Conservation (phyloP, 1,284 basidiomycete species). For the Schizopora paradoxa region DNA sequence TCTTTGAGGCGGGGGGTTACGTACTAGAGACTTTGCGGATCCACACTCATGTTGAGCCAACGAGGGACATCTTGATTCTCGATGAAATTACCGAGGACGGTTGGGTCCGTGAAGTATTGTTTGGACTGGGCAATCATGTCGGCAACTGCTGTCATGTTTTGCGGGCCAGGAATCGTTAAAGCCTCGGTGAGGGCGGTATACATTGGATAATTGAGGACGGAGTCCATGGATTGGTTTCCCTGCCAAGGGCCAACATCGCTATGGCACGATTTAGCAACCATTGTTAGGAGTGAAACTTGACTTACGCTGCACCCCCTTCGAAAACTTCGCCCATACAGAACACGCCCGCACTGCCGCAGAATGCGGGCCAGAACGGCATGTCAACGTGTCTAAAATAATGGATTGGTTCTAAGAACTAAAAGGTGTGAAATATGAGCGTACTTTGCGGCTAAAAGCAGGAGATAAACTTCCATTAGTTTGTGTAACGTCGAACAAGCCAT, state of each 20-base stretch:
- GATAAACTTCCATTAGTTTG: neutral
- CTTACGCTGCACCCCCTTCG: slow-evolving; percentile 49
- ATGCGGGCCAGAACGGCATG: slow-evolving; percentile 62
- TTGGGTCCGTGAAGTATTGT: slow-evolving; percentile 41
- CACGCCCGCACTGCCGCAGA: slow-evolving; percentile 66
- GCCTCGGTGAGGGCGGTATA: slow-evolving; percentile 60
- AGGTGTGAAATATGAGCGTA: slow-evolving; percentile 32
- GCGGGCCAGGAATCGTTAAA: slow-evolving; percentile 56
- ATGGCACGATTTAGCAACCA: slow-evolving; percentile 14
- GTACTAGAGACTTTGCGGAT: slow-evolving; percentile 55
- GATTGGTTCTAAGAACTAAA: too few species aligned
- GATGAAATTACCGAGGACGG: slow-evolving; percentile 68
- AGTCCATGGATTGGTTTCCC: slow-evolving; percentile 52
- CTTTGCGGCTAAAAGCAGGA: slow-evolving; percentile 47
- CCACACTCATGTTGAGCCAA: slow-evolving; percentile 62
- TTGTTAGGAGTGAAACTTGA: slow-evolving; percentile 23
- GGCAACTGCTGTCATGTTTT: slow-evolving; percentile 57
- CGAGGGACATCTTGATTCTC: slow-evolving; percentile 81
- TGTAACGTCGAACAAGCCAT: slow-evolving; percentile 2
- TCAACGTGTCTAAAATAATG: slow-evolving; percentile 49
- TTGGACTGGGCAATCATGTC: slow-evolving; percentile 49
- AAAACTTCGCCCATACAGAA: slow-evolving; percentile 85
- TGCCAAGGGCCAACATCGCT: slow-evolving; percentile 37
- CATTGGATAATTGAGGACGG: slow-evolving; percentile 68
- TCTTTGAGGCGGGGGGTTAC: slow-evolving; percentile 28